Evolutionary conservation across 192 early-diverging fungal species (phyloP).

Genomic region (Entomortierella chlamydospora): DNA sequence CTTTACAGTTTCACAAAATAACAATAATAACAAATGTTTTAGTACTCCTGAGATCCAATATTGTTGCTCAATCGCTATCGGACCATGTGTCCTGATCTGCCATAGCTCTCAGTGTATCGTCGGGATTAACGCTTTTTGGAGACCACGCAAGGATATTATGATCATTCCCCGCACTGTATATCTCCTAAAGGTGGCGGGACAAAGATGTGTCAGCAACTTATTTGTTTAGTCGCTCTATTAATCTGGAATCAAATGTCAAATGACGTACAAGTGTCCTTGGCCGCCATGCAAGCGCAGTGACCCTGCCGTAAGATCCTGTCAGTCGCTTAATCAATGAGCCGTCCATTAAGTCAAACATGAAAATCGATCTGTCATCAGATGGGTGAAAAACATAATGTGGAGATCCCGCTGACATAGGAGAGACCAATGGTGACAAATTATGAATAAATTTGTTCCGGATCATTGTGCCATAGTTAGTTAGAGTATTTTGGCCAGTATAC

Average conservation of each 20-base stretch:
- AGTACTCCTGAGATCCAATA: too few relatives aligned
- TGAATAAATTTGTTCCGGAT: conserved; percentile 41
- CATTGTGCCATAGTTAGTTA: conserved; percentile 51
- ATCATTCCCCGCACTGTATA: conserved; percentile 73
- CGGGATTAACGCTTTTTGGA: conserved; percentile 42
- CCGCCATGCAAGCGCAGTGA: conserved; percentile 70
- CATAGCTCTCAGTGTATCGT: conserved; percentile 36
- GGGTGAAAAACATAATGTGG: conserved; percentile 71
- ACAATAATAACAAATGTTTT: not conserved
- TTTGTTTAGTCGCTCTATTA: not conserved
- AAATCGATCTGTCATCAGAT: conserved; percentile 61
- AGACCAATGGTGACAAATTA: conserved; percentile 34
- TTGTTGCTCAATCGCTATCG: conserved; percentile 48
- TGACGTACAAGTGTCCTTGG: conserved; percentile 51
- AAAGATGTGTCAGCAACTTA: not conserved
- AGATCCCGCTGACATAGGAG: conserved; percentile 42
- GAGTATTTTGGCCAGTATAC: conserved; percentile 62
- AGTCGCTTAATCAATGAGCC: conserved; percentile 68
- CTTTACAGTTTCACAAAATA: not conserved
- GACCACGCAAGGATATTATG: conserved; percentile 69
- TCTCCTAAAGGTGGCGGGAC: conserved; percentile 54
- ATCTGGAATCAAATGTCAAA: not conserved
- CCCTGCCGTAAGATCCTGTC: conserved; percentile 70
- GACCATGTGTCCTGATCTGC: conserved; percentile 62
- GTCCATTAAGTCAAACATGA: conserved; percentile 67